Base-by-base conservation (phyloP, 345 rosid species). In the Cardamine chenopodiifolia region DNA sequence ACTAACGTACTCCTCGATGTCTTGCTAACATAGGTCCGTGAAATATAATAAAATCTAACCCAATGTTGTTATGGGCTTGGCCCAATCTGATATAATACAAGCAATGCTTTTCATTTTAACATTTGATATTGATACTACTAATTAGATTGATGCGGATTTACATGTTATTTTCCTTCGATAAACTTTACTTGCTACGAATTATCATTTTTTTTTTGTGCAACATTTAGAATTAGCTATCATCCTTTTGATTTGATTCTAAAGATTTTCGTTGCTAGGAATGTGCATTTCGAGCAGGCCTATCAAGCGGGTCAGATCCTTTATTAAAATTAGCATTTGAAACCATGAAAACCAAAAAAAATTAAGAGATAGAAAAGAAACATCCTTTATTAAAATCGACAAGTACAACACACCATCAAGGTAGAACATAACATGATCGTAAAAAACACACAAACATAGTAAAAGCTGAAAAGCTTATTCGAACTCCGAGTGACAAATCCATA, bases 11-110 rank as follows among this genome's bases (percentile, higher is more conserved):
- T 62, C 34, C n/a, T 56, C 20, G n/a, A 73, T 65, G 18, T 13
- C 22, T 61, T 39, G 20, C 49, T 52, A 26, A 53, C 2, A 19
- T 15, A 42, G 7, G 28, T 57, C 77, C 26, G 1, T 63, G 0
- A 1, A 11, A 7, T 58, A 34, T 5, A 18, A 3, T 28, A n/a
- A 20, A 18, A 19, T 2, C 12, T 22, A 48, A 28, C 45, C 62
- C 31, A 53, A 40, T 57, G 0, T 44, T 29, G 2, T 60, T 7
- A 53, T 64, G 77, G 71, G 70, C 77, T 53, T 73, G 34, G 54
- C 42, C 32, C 62, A 62, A 23, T 34, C 8, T 13, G 31, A 49
- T 40, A 7, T 14, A 55, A 14, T 15, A 42, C 48, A 28, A 7
- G 0, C 26, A 14, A 4, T 48, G 29, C 29, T 23, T 23, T 23